Percentiles rank a stretch among this genome's conserved stretches.
phyloP scores from a whole-genome alignment of 108 stramenopile species.

The Seminavis robusta region DNA sequence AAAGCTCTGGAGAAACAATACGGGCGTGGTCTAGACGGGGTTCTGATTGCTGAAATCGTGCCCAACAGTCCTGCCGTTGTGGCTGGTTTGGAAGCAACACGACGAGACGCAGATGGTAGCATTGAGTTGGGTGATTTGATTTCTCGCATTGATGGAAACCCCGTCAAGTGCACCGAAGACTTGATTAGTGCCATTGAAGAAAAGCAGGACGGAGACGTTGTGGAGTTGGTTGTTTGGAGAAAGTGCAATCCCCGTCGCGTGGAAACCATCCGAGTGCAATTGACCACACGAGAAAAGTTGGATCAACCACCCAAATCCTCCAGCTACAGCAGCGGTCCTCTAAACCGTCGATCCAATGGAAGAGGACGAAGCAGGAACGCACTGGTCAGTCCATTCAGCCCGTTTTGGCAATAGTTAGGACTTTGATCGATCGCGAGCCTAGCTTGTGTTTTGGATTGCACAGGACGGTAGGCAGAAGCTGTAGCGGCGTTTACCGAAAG shows the following conservation, averaged over 20 bases:
- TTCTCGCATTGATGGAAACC: conserved; percentile 49
- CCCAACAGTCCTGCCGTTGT: conserved; percentile 43
- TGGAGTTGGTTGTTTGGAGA: conserved; percentile 50
- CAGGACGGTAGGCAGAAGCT: too few species aligned
- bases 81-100: conserved; percentile 40
- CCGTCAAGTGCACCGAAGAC: conserved; percentile 56
- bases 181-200: conserved; percentile 70
- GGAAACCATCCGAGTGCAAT: conserved; percentile 9
- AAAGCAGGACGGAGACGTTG: conserved; percentile 65
- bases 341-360: too few species aligned
- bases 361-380: too few species aligned
- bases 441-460: too few species aligned
- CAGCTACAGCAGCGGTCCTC: too few species aligned
- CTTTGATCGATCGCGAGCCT: too few species aligned
- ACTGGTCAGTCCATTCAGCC: too few species aligned
- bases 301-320: too few species aligned
- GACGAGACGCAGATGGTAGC: conserved; percentile 37
- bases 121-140: conserved; percentile 60
- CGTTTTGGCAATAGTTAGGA: too few species aligned
- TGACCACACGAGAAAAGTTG: too few species aligned
- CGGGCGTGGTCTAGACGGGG: conserved; percentile 44
- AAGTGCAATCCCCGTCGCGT: conserved; percentile 12
- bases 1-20: conserved; percentile 47
- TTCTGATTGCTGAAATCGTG: conserved; percentile 55
- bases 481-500: too few species aligned